Base-by-base conservation (phyloP, 2,329 filamentous ascomycete genomes). In the Aureobasidium sp. region DNA sequence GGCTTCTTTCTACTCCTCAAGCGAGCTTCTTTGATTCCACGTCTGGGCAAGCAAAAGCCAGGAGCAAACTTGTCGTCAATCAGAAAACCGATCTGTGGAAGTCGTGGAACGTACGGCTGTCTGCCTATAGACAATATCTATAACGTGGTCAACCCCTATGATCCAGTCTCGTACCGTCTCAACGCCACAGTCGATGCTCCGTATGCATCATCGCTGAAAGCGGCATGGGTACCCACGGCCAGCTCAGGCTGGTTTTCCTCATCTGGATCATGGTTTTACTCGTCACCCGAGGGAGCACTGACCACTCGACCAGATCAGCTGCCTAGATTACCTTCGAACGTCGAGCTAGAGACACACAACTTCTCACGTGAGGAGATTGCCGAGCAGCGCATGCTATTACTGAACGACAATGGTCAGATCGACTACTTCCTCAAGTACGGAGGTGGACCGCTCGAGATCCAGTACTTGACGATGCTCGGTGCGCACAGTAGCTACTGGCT, bases 331-430 rank as follows among this genome's bases (percentile, higher is more conserved):
- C 78, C 78, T 0, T 77, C 73, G 9, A 80, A 78, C 56, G 78
- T 97, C n/a, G 94, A 99, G 73, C 82, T 99, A 57, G 93, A 97
- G 70, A 93, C 93, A 0, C 94, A 97, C 71, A 89, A 99, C 72
- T 99, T 99, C 71, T 89, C 89, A 0, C 84, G 90, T 2, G 93
- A 97, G 73, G 92, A 97, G 69, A 84, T 96, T 59, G 93, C 92
- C 0, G 94, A 97, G 77, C 91, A 88, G 72, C 87, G 93, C 68
- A 91, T 92, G 66, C 87, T 86, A 64, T 74, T 96, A 8, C 82
- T 99, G 4, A 99, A 99, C 68, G 94, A 99, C 69, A 97, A 97
- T 67, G 93, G 92, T 0, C 94, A 99, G 75, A 87, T 99, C 44
- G 94, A 99, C 72, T 99, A 85, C 74, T 95, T 88, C 68, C 77